Conservation (phyloP, 805 yeast species). For the Debaryomyces hansenii region DNA sequence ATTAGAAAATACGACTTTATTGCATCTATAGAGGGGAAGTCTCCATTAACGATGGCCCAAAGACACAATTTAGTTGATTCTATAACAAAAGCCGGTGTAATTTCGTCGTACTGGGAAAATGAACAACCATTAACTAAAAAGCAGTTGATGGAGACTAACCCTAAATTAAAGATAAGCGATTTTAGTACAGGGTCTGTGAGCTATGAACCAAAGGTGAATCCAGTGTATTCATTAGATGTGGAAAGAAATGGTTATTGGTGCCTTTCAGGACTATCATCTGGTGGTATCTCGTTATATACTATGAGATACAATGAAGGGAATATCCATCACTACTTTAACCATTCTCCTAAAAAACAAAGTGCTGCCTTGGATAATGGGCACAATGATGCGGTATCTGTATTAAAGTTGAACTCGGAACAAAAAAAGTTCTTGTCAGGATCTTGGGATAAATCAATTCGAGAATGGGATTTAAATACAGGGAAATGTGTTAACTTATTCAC, state of each 20-base stretch:
- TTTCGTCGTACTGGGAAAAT: conserved; percentile 91
- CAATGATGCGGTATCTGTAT: conserved; percentile 69
- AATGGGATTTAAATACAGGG: conserved; percentile 89
- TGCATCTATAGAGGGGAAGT: conserved; percentile 81
- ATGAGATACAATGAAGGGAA: conserved; percentile 81
- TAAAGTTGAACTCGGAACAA: conserved; percentile 63
- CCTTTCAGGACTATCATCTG: conserved; percentile 74
- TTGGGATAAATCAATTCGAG: conserved; percentile 81
- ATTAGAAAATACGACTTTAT: conserved; percentile 86
- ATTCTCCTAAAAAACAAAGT: conserved; percentile 30
- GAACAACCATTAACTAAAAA: conserved; percentile 73
- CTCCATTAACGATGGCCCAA: conserved; percentile 88
- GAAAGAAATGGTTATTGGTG: conserved; percentile 85
- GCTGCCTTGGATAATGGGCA: conserved; percentile 45
- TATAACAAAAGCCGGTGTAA: conserved; percentile 78
- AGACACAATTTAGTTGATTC: conserved; percentile 86
- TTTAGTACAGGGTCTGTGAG: conserved; percentile 36
- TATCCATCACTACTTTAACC: conserved; percentile 68
- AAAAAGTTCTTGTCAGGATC: conserved; percentile 73
- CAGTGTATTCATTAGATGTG: conserved; percentile 84
- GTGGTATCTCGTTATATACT: conserved; percentile 85
- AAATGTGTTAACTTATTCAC: conserved; percentile 45
- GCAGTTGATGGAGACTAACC: conserved; percentile 31
- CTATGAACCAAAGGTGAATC: conserved; percentile 67
- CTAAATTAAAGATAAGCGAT: conserved; percentile 36